Base-by-base conservation (phyloP, 257 asterid genomes). In the Salvia miltiorrhiza region DNA sequence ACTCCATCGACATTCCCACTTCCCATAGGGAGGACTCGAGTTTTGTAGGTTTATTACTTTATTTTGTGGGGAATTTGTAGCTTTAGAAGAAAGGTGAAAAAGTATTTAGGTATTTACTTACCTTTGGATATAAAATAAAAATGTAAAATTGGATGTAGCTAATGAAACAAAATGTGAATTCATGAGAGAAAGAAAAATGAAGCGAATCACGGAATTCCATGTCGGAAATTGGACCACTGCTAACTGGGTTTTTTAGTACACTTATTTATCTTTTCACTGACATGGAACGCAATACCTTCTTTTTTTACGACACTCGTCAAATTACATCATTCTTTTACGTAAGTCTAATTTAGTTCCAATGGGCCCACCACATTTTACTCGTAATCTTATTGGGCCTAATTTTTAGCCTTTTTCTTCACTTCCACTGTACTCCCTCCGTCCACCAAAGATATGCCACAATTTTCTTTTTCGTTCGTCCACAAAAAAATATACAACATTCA, bases 151-250 rank as follows among this genome's bases (percentile, higher is more conserved):
- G n/a, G n/a, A 13, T 33, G 13, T 5, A 58, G 30, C 16, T 16
- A 58, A 58, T 33, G 17, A 32, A 58, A 32, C 47, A 59, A 56
- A 16, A 30, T 5, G 20, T 7, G 8, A 32, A 56, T 56, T 28
- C 20, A 39, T 20, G 5, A 40, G 16, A 39, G 49, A 32, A 33
- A 14, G 5, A 11, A 30, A 54, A 40, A 55, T 20, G 20, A 5
- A 50, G 47, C 28, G 63, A 13, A 47, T 50, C 37, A 52, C 56
- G 44, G 55, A 63, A 72, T 26, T 61, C 70, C 48, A 59, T 17
- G 47, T 70, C 47, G 54, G 50, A 43, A 63, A 28, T 19, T 73
- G 72, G 61, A 73, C 77, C 73, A 23, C 60, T 50, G 30, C 60
- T 19, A 26, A 20, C 49, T 33, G 21, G 61, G 17, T 16, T 39